Evolutionary conservation across 768 basidiomycete genomes (phyloP).

Genomic region (Suillus variegatus): DNA sequence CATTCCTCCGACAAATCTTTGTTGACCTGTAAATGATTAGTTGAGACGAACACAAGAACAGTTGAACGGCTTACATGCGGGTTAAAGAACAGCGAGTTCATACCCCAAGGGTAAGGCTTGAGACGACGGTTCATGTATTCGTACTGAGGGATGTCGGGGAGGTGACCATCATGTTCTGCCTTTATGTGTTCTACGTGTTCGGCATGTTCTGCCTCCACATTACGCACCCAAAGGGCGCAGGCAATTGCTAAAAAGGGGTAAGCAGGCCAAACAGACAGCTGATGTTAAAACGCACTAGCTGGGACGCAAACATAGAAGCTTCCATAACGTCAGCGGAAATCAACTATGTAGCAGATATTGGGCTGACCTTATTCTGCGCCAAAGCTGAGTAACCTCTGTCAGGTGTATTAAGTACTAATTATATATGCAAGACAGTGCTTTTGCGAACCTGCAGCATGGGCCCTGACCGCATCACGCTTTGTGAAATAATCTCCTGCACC

Average conservation of each 20-base stretch:
- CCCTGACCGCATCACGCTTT: conserved; percentile 56
- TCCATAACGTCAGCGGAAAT: conserved; percentile 2
- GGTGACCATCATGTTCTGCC: conserved; percentile 69
- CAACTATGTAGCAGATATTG: neutral
- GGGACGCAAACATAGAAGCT: conserved; percentile 80
- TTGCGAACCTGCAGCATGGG: conserved; percentile 64
- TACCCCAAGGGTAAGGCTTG: conserved; percentile 87
- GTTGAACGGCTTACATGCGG: conserved; percentile 51
- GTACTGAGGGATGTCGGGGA: conserved; percentile 71
- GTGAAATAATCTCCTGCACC: conserved; percentile 46
- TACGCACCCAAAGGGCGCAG: conserved; percentile 46
- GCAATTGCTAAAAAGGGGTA: conserved; percentile 20
- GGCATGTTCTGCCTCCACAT: conserved; percentile 62
- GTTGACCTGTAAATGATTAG: conserved; percentile 48
- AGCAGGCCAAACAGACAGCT: conserved; percentile 16
- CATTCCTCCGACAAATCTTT: conserved; percentile 53
- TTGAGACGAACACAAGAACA: conserved; percentile 6
- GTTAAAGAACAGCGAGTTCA: conserved; percentile 84
- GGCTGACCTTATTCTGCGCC: conserved; percentile 83
- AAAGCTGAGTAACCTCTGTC: conserved; percentile 74
- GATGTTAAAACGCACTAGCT: conserved; percentile 52
- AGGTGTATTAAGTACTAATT: conserved; percentile 13
- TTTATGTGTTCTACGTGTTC: conserved; percentile 72
- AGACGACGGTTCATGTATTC: conserved; percentile 74
- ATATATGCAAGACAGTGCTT: conserved; percentile 11